Base-by-base conservation (phyloP, 257 asterid genomes). In the Nicotiana obtusifolia region DNA sequence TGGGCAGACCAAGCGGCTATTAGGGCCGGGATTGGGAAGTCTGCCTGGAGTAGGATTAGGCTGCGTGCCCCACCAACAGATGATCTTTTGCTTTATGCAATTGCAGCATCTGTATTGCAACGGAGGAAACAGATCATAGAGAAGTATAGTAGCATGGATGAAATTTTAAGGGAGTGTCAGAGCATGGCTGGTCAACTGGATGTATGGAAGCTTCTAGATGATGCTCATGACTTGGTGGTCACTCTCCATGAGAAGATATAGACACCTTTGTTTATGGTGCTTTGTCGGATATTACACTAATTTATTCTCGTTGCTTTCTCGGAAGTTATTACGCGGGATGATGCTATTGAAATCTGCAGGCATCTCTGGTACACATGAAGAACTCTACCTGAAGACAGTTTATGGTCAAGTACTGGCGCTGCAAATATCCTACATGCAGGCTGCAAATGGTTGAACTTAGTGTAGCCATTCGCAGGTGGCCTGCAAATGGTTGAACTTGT, bases 1-100 rank as follows among this genome's bases (percentile, higher is more conserved):
- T 94, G 98, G 98, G 98, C 98, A 6, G 98, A 94, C 81, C 98
- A 94, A 88, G 97, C 95, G 66, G 97, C 97, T 5, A 92, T 88
- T 44, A 88, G 98, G 88, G 94, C 97, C 11, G 95, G 97, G 33
- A 88, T 90, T 1, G 93, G 97, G 67, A 94, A 93, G 76, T 92
- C 94, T 3, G 91, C 95, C 20, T 94, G 97, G 98, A 91, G 93
- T 88, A 87, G 91, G 87, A 91, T 90, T 30, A 92, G 93, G 85
- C 90, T 86, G 66, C 90, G 91, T 0, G 97, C 95, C 84, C 98
- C 98, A 1, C 98, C 97, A 10, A 94, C 98, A 0, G 98, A 94
- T 2, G 98, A 94, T 82, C 87, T 94, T 24, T 80, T 94, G 86
- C 90, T 94, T 66, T 93, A 92, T 76, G 98, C 98, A 0, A 91